These are phyloP conservation scores for Hypoxylon perforatum DNA, from an alignment of 495 filamentous ascomycete genomes.

Conservation along the genomic window DNA sequence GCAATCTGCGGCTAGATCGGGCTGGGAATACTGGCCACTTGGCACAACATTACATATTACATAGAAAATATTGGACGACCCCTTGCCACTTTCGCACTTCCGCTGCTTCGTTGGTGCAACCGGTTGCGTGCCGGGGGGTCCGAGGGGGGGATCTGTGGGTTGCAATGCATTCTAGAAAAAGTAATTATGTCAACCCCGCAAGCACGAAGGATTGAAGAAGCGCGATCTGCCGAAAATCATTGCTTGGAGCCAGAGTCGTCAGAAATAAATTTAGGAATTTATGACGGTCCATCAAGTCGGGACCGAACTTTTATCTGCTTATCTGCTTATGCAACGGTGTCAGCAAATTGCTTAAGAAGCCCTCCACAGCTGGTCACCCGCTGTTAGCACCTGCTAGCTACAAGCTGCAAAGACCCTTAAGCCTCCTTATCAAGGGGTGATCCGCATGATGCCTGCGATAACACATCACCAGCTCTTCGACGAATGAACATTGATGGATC, in stretches of 20 bases:
- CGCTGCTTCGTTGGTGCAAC: constrained; percentile 7
- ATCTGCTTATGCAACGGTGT: constrained; percentile 9
- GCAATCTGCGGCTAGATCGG: constrained; percentile 7
- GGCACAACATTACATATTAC: not conserved
- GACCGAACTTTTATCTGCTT: not conserved
- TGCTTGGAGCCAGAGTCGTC: constrained; percentile 5
- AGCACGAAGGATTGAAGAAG: constrained; percentile 32
- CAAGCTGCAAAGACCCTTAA: too few relatives aligned
- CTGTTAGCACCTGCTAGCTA: not conserved
- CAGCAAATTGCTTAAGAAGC: too few relatives aligned
- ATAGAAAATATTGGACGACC: not conserved
- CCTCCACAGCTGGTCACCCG: constrained; percentile 12
- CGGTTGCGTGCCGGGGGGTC: not conserved
- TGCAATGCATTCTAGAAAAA: constrained; percentile 16
- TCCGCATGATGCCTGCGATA: not conserved
- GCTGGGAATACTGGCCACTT: constrained; percentile 7
- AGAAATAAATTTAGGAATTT: constrained; percentile 32
- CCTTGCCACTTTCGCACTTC: too few relatives aligned
- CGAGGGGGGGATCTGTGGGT: too few relatives aligned
- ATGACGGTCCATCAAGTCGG: constrained; percentile 24
- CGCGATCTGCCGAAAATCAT: constrained; percentile 36
- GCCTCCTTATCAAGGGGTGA: not conserved
- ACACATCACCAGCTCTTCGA: not conserved
- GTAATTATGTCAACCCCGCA: constrained; percentile 28
- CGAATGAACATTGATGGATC: not conserved